These are phyloP conservation scores for Mycena indigotica DNA, from an alignment of 768 basidiomycete species.

Conservation along the genomic window DNA sequence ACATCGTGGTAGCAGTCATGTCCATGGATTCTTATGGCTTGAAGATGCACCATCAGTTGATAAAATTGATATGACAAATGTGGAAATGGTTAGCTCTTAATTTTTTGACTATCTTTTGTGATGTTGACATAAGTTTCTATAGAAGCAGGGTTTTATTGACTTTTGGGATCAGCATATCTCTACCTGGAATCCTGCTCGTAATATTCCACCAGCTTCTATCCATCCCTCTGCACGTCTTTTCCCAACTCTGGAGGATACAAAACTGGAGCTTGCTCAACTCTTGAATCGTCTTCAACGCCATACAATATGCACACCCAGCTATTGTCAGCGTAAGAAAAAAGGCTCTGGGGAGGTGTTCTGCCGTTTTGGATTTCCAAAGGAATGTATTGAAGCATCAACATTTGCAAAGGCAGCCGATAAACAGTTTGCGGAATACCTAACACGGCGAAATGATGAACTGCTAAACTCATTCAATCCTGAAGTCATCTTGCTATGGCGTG, in stretches of 20 bases:
- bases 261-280: conserved; percentile 28
- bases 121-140: no score
- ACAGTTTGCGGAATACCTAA: conserved; percentile 8
- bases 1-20: conserved; percentile 26
- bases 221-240: conserved; percentile 23
- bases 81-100: no score
- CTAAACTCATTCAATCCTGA: conserved; percentile 25
- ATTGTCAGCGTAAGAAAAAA: conserved; percentile 27
- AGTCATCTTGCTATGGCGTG: conserved; percentile 26
- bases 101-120: no score
- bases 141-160: conserved; percentile 14
- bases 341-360: conserved; percentile 21
- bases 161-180: conserved; percentile 24
- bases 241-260: conserved; percentile 23
- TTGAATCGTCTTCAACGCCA: conserved; percentile 27
- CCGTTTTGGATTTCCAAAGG: conserved; percentile 24
- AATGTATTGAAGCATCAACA: conserved; percentile 4
- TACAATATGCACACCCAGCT: conserved; percentile 28
- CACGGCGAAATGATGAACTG: conserved; percentile 25
- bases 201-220: conserved; percentile 17
- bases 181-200: conserved; percentile 18
- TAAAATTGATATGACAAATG: conserved; percentile 3
- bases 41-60: conserved; percentile 26
- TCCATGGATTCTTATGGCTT: conserved; percentile 33
- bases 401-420: not conserved